Base-by-base conservation (phyloP, 208 protist genomes). In the Acanthamoeba sp. region DNA sequence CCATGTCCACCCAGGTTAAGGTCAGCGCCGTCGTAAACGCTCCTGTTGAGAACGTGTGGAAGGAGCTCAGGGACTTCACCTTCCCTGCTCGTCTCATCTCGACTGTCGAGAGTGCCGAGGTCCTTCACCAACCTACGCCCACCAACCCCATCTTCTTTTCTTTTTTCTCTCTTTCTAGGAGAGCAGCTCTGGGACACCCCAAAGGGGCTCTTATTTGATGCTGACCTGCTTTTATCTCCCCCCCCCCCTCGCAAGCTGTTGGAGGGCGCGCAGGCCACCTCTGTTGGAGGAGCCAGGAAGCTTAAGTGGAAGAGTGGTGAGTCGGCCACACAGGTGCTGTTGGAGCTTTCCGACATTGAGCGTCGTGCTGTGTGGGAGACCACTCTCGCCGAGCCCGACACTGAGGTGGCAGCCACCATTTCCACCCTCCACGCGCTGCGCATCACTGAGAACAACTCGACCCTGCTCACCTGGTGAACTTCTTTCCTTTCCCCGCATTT, bases 301-400 rank as follows among this genome's bases (percentile, higher is more conserved):
- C 52, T 95, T 9, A 90, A 87, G 42, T 96, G 95, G 95, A 78
- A 94, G 71, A 94, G 66, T 57, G 95, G 92, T 34, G 85, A 96
- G 42, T 24, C 27, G 0, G 27, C 59, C 12, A 91, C 50, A 27
- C 93, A 96, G 57, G 45, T 73, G 34, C 84, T 95, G 64, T 36
- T 95, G 20, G 94, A 90, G 45, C 48, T 95, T 40, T 84, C 52
- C 32, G 94, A 95, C 55, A 45, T 93, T n/a, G 29, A 62, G 36
- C 42, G 73, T 10, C 62, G 55, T n/a, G 48, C 91, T 50, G 27
- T 85, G 5, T 95, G 91, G 82, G 94, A 95, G 38, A 36, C 87
- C 34, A 85, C 93, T 36, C 38, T 52, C 1, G 29, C 32, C 16
- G 64, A 94, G 36, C 94, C 82, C 76, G 40, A 57, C 14, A 57